These are phyloP conservation scores for Lactifluus rugatus DNA, from an alignment of 768 basidiomycete species.

Conservation along the genomic window DNA sequence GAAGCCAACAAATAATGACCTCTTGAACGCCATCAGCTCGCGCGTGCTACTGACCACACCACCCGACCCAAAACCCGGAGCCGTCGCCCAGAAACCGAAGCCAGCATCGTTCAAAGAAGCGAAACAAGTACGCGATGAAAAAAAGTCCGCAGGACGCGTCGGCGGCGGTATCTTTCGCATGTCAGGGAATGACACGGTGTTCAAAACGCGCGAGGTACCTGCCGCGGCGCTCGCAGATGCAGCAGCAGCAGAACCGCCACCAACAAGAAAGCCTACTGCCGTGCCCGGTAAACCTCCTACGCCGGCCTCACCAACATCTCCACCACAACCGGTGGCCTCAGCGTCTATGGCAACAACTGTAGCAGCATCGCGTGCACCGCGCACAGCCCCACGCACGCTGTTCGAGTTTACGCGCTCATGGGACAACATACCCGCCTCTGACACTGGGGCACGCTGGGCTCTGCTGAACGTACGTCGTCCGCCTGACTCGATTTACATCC, in stretches of 20 bases:
- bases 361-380: slow-evolving; percentile 30
- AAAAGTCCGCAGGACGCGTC: slow-evolving; percentile 31
- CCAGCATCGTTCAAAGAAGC: slow-evolving; percentile 44
- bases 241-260: not conserved
- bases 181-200: slow-evolving; percentile 50
- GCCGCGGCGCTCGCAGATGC: not conserved
- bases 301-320: not conserved
- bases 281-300: not conserved
- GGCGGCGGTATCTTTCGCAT: slow-evolving; percentile 68
- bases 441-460: slow-evolving; percentile 42
- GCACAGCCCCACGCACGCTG: slow-evolving; percentile 22
- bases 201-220: slow-evolving; percentile 29
- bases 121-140: slow-evolving; percentile 43
- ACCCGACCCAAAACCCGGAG: slow-evolving; percentile 1
- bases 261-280: not conserved
- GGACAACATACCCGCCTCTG: slow-evolving; percentile 30
- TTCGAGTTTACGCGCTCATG: slow-evolving; percentile 58
- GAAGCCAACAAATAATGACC: not conserved
- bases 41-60: slow-evolving; percentile 9
- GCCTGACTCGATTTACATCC: not conserved
- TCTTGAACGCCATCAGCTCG: slow-evolving; percentile 19
- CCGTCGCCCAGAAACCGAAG: slow-evolving; percentile 17
- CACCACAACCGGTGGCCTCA: not conserved
- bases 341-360: slow-evolving; percentile 4
- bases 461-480: slow-evolving; percentile 44